Base-by-base conservation (phyloP, 2,329 filamentous ascomycete species). In the Colletotrichum chlorophyti region DNA sequence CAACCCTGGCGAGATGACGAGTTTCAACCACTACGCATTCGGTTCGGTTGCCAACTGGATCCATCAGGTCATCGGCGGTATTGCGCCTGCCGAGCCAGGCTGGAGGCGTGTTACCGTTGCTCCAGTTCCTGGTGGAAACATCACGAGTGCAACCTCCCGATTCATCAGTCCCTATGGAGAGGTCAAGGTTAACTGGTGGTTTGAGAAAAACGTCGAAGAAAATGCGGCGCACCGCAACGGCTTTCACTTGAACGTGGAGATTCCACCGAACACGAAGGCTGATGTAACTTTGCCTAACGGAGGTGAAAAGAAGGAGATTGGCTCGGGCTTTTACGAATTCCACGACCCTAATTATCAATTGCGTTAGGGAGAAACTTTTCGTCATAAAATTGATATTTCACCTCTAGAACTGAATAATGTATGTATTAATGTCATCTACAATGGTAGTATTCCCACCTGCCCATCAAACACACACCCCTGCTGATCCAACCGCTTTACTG, bases 21-120 rank as follows among this genome's bases (percentile, higher is more conserved):
- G 77, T 15, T 80, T 80, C 59, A 81, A 82, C 27, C 79, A 82
- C 60, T 82, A 82, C 51, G 74, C 79, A 0, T 74, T 80, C n/a
- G 78, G 79, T 0, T 75, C 76, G 0, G 77, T 82, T 1, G 77
- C 74, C 2, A 72, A 78, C 55, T 82, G 77, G 76, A 72, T 81
- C 23, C 76, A 81, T 54, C 68, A 71, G 34, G 71, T 69, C 4
- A 69, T 80, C 10, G 78, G 75, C 1, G 79, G 78, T 0, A 64
- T 80, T 0, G 68, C 69, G 0, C 73, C 74, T 1, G 67, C 68
- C 2, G 70, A 74, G 34, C 72, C 77, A 0, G 76, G 75, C 0
- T 80, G 76, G 72, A 76, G 74, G 65, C 69, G 63, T 0, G 61
- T 75, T 6, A 59, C 62, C 5, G 71, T 80, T 1, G 66, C 66